These are phyloP conservation scores for Diddensiella transvaalensis DNA, from an alignment of 805 yeast genomes.

Conservation along the genomic window DNA sequence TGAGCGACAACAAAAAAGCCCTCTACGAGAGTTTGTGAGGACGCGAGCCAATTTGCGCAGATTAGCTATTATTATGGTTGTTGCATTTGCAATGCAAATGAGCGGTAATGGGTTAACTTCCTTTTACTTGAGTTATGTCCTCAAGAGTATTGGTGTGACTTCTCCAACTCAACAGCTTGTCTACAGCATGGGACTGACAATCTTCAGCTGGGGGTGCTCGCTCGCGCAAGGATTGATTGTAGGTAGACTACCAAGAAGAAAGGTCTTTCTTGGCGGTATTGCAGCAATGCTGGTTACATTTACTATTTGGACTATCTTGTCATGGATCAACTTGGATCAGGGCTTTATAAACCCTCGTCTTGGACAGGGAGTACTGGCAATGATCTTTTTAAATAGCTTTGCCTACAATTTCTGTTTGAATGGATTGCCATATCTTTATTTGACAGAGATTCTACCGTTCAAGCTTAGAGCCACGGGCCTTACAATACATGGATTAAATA, in stretches of 20 bases:
- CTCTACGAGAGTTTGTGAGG: not conserved
- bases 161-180: slow-evolving; percentile 7
- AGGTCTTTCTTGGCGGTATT: slow-evolving; percentile 8
- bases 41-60: slow-evolving; percentile 13
- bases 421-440: slow-evolving; percentile 26
- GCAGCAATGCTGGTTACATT: slow-evolving; percentile 8
- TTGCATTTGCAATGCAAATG: slow-evolving; percentile 13
- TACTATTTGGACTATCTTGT: slow-evolving; percentile 41
- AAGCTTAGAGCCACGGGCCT: slow-evolving; percentile 19
- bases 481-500: slow-evolving; percentile 5
- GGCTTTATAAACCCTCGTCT: slow-evolving; percentile 3
- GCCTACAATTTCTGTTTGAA: slow-evolving; percentile 2
- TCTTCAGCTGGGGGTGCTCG: not conserved
- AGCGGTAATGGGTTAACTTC: slow-evolving; percentile 17
- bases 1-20: slow-evolving; percentile 33
- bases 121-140: slow-evolving; percentile 48
- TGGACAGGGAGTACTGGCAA: slow-evolving; percentile 9
- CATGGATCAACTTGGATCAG: slow-evolving; percentile 44
- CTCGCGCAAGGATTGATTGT: slow-evolving; percentile 3
- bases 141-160: slow-evolving; percentile 53
- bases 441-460: slow-evolving; percentile 27
- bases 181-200: slow-evolving; percentile 21
- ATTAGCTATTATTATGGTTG: slow-evolving; percentile 6
- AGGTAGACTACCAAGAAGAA: slow-evolving; percentile 4
- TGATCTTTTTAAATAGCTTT: slow-evolving; percentile 7